Evolutionary conservation across 768 basidiomycete species (phyloP).

Genomic region (Russula compacta): DNA sequence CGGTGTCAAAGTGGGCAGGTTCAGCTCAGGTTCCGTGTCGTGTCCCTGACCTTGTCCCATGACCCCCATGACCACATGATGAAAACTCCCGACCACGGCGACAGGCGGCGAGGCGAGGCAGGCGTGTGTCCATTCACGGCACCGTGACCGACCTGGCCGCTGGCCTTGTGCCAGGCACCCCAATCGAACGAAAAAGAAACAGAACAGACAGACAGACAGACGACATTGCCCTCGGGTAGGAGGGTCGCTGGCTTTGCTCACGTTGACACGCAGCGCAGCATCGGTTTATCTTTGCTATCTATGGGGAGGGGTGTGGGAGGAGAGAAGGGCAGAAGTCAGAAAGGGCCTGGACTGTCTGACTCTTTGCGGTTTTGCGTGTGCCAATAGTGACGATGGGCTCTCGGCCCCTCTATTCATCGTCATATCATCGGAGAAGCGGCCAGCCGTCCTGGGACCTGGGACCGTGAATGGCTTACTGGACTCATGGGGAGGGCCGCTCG

Average conservation of each 20-base stretch:
- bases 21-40: too few species aligned
- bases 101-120: neutral
- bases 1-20: too few species aligned
- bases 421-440: neutral
- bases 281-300: too few species aligned
- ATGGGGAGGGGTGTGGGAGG: too few species aligned
- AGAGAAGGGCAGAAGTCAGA: too few species aligned
- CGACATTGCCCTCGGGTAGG: too few species aligned
- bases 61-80: neutral
- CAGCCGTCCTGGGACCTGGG: neutral
- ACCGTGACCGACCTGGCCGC: neutral
- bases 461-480: neutral
- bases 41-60: neutral
- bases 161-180: too few species aligned
- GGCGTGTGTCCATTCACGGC: neutral
- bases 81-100: neutral
- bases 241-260: too few species aligned
- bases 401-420: neutral
- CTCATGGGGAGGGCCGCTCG: neutral
- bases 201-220: too few species aligned
- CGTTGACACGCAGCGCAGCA: too few species aligned
- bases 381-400: neutral
- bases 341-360: neutral
- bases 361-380: neutral
- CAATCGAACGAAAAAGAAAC: too few species aligned